Evolutionary conservation across 805 yeast species (phyloP), one percentile per base, ranked within the genome.

Genomic region (Lipomyces oligophaga): DNA sequence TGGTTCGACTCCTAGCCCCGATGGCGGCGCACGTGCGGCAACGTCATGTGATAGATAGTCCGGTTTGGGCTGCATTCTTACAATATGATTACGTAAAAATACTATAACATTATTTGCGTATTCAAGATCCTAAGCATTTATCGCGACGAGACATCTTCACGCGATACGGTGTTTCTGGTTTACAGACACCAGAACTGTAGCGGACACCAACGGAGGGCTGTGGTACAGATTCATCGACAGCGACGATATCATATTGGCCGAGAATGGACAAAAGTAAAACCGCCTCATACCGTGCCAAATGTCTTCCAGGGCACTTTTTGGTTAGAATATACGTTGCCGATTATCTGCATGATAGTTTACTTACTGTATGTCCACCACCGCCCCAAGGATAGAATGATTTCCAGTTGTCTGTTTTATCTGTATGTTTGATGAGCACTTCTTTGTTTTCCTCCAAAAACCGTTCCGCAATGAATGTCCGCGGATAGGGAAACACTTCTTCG

Each of bases 231-330:
- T 43, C 47, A 6, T 38, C 13, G 15, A 39, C 41, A 18, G 34
- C 43, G 25, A 46, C 31, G 10, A 47, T 52, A 19, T 38, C 46
- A 3, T 18, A 18, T 22, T 38, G 31, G 13, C 46, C 42, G 28
- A 36, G 38, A 25, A 38, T 38, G 2, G 37, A 45, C 8, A 47
- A 26, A 25, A 32, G 41, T 7, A 41, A 21, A 18, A 43, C 26
- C 26, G 44, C 39, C 31, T 50, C 54, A 13, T 25, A 28, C 20
- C 28, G 27, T 5, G 55, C 49, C 2, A 50, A 36, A 25, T 7
- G 16, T 11, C 47, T 35, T 3, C 54, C 54, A 18, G 50, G 52
- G 26, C 54, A 49, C 52, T 49, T 15, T 20, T n/a, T n/a, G n/a
- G n/a, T n/a, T n/a, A n/a, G n/a, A n/a, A n/a, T n/a, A n/a, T n/a